Conservation (phyloP, 129 eudicot species). For the Artemisia annua region DNA sequence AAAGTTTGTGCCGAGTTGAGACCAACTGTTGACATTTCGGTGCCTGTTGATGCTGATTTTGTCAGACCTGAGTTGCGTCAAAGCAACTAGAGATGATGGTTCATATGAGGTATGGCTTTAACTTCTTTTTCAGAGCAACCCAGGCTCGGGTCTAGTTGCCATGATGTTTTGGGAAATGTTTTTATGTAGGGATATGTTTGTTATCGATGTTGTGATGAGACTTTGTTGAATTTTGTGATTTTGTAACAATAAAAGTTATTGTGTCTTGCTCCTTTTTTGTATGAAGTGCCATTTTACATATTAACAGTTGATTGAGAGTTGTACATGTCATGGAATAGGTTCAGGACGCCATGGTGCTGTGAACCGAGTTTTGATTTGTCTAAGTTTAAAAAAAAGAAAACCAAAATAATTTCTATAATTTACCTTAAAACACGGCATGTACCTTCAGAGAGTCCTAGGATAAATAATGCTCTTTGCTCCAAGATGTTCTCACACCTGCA, state of each 20-base stretch:
- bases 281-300: not conserved
- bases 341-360: too few species aligned
- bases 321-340: too few species aligned
- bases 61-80: slow-evolving; percentile 96
- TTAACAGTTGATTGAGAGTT: not conserved
- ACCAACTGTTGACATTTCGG: slow-evolving; percentile 93
- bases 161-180: not conserved
- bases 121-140: not conserved
- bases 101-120: not conserved
- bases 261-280: not conserved
- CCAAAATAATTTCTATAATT: too few species aligned
- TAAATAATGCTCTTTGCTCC: too few species aligned
- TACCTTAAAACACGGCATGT: too few species aligned
- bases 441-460: too few species aligned
- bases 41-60: slow-evolving; percentile 90
- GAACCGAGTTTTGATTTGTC: too few species aligned
- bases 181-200: slow-evolving; percentile 1
- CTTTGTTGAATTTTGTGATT: slow-evolving; percentile 15
- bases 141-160: slow-evolving; percentile 5
- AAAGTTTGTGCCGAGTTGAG: slow-evolving; percentile 94
- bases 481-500: too few species aligned
- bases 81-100: slow-evolving; percentile 33
- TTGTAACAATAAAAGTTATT: slow-evolving; percentile 20
- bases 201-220: slow-evolving; percentile 12
- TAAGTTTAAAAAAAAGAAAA: too few species aligned